Percentiles rank a stretch among this genome's conserved stretches.
Evolutionary conservation across 306 rosid species (phyloP).

Genomic region (Aeschynomene evenia): DNA sequence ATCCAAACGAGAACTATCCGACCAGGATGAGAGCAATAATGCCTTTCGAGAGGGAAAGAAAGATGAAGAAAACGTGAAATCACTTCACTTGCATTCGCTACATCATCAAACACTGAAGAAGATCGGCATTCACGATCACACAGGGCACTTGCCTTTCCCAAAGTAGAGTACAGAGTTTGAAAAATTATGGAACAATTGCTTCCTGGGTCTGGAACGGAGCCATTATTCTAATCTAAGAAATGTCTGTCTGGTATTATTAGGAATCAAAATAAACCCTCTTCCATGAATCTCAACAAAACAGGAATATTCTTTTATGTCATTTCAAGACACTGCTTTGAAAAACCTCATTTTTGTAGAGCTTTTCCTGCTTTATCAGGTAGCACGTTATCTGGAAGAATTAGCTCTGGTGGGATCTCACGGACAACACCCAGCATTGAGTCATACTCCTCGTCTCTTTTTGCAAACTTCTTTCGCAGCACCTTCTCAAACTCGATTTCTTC

Average conservation of each 20-base stretch:
- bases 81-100: conserved; percentile 39
- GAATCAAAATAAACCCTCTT: conserved; percentile 54
- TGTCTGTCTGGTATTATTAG: conserved; percentile 70
- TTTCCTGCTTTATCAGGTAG: conserved; percentile 64
- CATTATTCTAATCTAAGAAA: conserved; percentile 43
- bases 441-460: conserved; percentile 74
- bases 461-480: conserved; percentile 86
- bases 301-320: conserved; percentile 41
- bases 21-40: neutral
- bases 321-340: conserved; percentile 32
- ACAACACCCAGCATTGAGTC: conserved; percentile 83
- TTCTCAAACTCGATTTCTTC: conserved; percentile 88
- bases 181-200: conserved; percentile 30
- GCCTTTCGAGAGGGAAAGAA: conserved; percentile 10
- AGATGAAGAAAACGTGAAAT: conserved; percentile 20
- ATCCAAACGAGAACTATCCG: no score
- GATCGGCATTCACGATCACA: conserved; percentile 40
- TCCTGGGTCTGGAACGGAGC: conserved; percentile 36
- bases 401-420: conserved; percentile 83
- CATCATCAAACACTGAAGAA: conserved; percentile 39
- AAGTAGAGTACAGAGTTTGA: conserved; percentile 38
- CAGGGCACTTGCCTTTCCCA: conserved; percentile 28
- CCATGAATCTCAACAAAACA: conserved; percentile 49
- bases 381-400: conserved; percentile 75
- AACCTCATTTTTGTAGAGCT: conserved; percentile 34